Percentiles rank a stretch among this genome's conserved stretches.
Evolutionary conservation across 345 rosid species (phyloP).

Genomic region (Mangifera indica): DNA sequence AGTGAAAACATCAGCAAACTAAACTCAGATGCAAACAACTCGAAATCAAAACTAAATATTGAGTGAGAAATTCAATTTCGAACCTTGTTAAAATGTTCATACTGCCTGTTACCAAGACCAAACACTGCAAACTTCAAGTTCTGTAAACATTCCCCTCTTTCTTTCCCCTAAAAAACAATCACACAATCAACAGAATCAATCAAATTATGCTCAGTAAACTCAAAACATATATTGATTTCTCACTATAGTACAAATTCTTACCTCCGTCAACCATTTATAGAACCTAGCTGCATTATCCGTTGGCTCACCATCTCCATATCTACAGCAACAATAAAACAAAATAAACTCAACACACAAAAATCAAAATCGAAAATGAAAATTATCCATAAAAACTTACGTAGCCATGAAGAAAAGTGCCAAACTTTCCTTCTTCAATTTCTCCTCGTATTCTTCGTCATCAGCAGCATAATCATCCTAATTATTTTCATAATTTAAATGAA

Average conservation of each 20-base stretch:
- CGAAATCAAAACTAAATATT: background rate
- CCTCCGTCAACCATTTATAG: slow-evolving; percentile 97
- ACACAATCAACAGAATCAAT: slow-evolving; percentile 10
- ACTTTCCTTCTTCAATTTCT: slow-evolving; percentile 82
- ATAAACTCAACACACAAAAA: background rate
- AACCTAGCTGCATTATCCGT: slow-evolving; percentile 99
- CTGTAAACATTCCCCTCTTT: slow-evolving; percentile 69
- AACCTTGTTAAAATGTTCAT: slow-evolving; percentile 97
- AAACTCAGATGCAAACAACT: background rate
- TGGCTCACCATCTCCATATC: slow-evolving; percentile 99
- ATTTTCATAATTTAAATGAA: slow-evolving; percentile 6
- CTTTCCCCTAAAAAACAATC: slow-evolving; percentile 52
- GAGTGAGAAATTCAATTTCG: background rate
- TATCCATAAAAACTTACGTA: slow-evolving; percentile 54
- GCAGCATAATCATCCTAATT: slow-evolving; percentile 89
- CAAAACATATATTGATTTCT: background rate
- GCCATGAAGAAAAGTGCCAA: slow-evolving; percentile 86
- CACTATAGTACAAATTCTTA: slow-evolving; percentile 26
- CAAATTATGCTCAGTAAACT: slow-evolving; percentile 6
- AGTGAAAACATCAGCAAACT: background rate
- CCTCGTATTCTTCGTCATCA: slow-evolving; percentile 92
- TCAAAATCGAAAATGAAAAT: background rate
- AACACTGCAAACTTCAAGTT: slow-evolving; percentile 77
- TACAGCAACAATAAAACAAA: slow-evolving; percentile 21
- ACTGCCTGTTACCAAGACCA: slow-evolving; percentile 96